Base-by-base conservation (phyloP, 1,284 basidiomycete genomes). In the Paramarasmius palmivorus region DNA sequence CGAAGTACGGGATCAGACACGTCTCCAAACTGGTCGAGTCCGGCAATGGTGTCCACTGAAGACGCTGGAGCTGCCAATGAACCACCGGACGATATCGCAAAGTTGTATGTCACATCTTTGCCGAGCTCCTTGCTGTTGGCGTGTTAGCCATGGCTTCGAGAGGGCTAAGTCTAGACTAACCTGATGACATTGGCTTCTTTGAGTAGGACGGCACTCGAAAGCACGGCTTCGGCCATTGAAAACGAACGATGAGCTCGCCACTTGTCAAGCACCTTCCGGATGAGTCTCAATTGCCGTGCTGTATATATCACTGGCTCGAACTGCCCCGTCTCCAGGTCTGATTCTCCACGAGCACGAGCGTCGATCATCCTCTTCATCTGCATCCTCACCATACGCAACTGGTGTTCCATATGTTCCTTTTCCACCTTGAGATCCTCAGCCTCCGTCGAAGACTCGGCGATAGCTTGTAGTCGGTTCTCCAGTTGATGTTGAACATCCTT, bases 121-220 rank as follows among this genome's bases (percentile, higher is more conserved):
- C 82, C 79, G 40, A 97, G 82, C 68, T 94, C 90, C 64, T 88
- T 88, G 70, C 93, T 95, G 65, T 54, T 14, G 23, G 9, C 29
- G 20, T n/a, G 25, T 42, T 32, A 25, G 29, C 23, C 34, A 14
- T 45, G 32, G 14, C 15, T 59, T 53, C 55, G 29, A 52, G 39
- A 53, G 48, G 26, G 20, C 26, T 10, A 12, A 32, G 19, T 41
- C 42, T 39, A 57, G 57, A 57, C 81, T 57, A 60, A 92, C 93
- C 92, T 93, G 62, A 96, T 90, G 37, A 96, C 82, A 67, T 98
- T 98, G 8, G 95, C 95, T 72, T 99, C 96, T 69, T 96, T 95
- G 39, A 99, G 76, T 50, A 90, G 70, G 0, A 95, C 88, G 4
- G 96, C 95, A 65, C 87, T 88, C 5, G 88, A 88, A 42, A 99